phyloP scores from a whole-genome alignment of 2,329 filamentous ascomycete species.

The Phaeosphaeriaceae sp. region DNA sequence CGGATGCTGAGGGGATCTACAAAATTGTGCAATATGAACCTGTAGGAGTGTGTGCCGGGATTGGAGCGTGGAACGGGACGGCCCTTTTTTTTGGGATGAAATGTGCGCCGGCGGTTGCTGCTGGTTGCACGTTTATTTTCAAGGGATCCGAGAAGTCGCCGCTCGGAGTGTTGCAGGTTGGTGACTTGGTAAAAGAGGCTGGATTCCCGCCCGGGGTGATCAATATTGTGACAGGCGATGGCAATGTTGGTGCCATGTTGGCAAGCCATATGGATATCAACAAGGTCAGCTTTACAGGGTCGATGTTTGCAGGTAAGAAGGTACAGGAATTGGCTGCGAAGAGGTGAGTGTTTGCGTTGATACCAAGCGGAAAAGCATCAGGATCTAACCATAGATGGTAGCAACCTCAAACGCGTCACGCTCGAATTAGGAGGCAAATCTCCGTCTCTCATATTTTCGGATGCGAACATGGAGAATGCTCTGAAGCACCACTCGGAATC shows the following conservation, averaged over 20 bases:
- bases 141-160: slow-evolving; percentile 41
- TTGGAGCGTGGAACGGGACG: slow-evolving; percentile 36
- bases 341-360: slow-evolving; percentile 15
- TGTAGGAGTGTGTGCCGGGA: slow-evolving; percentile 38
- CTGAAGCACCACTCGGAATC: slow-evolving; percentile 22
- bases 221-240: slow-evolving; percentile 41
- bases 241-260: slow-evolving; percentile 38
- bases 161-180: slow-evolving; percentile 28
- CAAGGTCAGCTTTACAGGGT: slow-evolving; percentile 53
- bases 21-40: slow-evolving; percentile 38
- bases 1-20: slow-evolving; percentile 27
- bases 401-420: slow-evolving; percentile 55
- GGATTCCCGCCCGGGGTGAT: slow-evolving; percentile 51
- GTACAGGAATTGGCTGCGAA: slow-evolving; percentile 49
- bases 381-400: slow-evolving; percentile 7
- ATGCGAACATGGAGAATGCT: slow-evolving; percentile 49
- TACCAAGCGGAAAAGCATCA: too few species aligned
- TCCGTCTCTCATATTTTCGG: slow-evolving; percentile 51
- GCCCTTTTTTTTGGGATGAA: slow-evolving; percentile 32
- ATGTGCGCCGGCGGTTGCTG: slow-evolving; percentile 27
- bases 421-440: slow-evolving; percentile 57
- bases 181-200: slow-evolving; percentile 41
- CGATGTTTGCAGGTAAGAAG: slow-evolving; percentile 44
- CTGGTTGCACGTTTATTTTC: slow-evolving; percentile 39
- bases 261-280: slow-evolving; percentile 51